Evolutionary conservation across 805 yeast genomes (phyloP).

Genomic region (Yarrowia sp.): DNA sequence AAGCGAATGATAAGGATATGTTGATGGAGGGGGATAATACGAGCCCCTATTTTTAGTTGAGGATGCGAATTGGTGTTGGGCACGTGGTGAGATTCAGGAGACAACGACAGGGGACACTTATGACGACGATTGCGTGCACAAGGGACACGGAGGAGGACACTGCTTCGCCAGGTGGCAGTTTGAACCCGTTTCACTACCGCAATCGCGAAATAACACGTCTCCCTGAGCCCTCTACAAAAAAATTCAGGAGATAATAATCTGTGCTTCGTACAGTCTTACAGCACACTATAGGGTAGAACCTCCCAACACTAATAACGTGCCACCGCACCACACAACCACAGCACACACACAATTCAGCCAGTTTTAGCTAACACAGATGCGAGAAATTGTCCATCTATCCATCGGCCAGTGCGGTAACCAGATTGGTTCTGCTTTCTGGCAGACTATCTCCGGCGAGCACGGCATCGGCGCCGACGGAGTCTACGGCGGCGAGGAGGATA

Average conservation of each 20-base stretch:
- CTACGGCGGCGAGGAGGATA: constrained; percentile 31
- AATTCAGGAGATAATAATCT: constrained; percentile 9
- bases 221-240: not conserved
- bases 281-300: not conserved
- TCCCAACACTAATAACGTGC: not conserved
- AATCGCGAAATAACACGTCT: not conserved
- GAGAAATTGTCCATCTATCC: constrained; percentile 64
- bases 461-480: constrained; percentile 41
- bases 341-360: not conserved
- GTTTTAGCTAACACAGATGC: constrained; percentile 18
- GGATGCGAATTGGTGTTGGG: not conserved
- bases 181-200: not conserved
- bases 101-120: not conserved
- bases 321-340: not conserved
- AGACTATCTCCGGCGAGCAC: constrained; percentile 42
- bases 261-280: not conserved
- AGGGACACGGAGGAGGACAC: not conserved
- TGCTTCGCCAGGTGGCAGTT: too few relatives aligned
- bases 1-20: not conserved
- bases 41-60: not conserved
- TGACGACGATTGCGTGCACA: not conserved
- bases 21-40: not conserved
- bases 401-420: constrained; percentile 99
- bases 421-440: constrained; percentile 54
- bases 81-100: not conserved